phyloP scores from a whole-genome alignment of 2,329 filamentous ascomycete genomes.

The Diplodia intermedia region DNA sequence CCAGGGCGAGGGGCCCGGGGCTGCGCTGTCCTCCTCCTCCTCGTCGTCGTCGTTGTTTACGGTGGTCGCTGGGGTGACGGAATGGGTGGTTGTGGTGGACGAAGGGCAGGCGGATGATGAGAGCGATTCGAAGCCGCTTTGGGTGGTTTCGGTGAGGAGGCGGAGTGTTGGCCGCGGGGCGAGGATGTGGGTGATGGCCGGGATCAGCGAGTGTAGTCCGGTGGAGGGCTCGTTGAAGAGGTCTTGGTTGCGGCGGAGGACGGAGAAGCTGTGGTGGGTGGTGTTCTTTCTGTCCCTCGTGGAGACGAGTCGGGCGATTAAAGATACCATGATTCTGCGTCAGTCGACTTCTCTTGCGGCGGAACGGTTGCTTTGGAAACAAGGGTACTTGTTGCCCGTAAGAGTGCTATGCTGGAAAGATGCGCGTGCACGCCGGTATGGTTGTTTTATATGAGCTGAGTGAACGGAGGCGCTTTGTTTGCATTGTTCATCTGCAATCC shows the following conservation, averaged over 20 bases:
- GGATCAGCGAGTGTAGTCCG: not conserved
- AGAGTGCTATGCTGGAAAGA: not conserved
- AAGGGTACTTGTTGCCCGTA: not conserved
- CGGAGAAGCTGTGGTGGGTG: not conserved
- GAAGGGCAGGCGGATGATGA: not conserved
- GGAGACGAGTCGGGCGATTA: not conserved
- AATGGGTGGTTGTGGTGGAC: not conserved
- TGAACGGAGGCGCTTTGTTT: not conserved
- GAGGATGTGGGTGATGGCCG: constrained; percentile 2
- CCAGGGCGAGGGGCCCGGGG: not conserved
- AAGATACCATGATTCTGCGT: not conserved
- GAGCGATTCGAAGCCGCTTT: not conserved
- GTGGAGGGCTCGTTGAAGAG: not conserved
- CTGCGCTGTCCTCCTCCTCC: too few relatives aligned
- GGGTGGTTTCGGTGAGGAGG: not conserved
- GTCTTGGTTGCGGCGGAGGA: constrained; percentile 4
- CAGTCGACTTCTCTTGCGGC: not conserved
- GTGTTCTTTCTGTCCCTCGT: not conserved
- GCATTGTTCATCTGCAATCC: not conserved
- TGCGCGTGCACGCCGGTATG: not conserved
- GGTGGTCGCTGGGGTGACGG: too few relatives aligned
- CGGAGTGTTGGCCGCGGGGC: not conserved
- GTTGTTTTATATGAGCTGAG: not conserved
- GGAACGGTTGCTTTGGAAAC: not conserved
- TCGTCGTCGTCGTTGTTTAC: not conserved